Conservation (phyloP, 228 moss, liverwort and hornwort species). For the Sphagnum magellanicum region DNA sequence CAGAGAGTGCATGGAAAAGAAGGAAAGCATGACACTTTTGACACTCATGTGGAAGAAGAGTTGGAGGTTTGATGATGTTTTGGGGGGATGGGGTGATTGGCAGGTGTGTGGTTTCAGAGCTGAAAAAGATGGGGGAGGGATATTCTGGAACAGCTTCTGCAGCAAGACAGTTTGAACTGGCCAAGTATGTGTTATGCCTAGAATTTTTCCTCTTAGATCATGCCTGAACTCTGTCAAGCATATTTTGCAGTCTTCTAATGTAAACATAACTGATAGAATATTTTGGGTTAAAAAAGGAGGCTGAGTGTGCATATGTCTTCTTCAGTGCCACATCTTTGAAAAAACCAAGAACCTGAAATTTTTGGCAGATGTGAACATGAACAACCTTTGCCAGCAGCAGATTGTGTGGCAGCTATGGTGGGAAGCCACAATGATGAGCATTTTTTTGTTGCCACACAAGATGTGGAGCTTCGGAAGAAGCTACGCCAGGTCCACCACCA, state of each 20-base stretch:
- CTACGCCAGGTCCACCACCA: constrained; percentile 55
- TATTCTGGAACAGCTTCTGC: constrained; percentile 80
- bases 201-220: no score
- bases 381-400: constrained; percentile 56
- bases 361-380: constrained; percentile 81
- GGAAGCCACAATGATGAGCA: constrained; percentile 76
- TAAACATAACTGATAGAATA: neutral
- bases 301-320: neutral
- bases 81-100: neutral
- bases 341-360: no score
- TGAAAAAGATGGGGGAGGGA: constrained; percentile 75
- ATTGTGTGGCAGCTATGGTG: constrained; percentile 69
- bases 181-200: constrained; percentile 38
- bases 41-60: no score
- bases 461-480: constrained; percentile 66
- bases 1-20: no score
- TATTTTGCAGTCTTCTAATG: no score
- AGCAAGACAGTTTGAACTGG: constrained; percentile 74
- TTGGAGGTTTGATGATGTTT: no score
- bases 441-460: constrained; percentile 84
- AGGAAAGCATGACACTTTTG: no score
- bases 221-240: no score
- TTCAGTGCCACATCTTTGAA: neutral
- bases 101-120: constrained; percentile 82
- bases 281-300: neutral